Evolutionary conservation across 805 yeast species (phyloP).

Genomic region (Candida berthetii): DNA sequence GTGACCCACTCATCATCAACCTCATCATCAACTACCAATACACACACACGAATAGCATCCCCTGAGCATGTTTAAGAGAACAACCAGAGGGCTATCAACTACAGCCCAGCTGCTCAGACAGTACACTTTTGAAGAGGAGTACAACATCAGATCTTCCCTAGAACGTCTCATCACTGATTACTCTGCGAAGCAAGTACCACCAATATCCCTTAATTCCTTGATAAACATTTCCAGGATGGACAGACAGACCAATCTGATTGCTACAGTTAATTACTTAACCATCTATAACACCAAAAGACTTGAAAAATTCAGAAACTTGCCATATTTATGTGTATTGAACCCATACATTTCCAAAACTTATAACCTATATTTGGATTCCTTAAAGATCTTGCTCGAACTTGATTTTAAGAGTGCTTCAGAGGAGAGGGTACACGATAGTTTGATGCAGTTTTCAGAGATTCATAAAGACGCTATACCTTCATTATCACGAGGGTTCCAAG

Average conservation of each 20-base stretch:
- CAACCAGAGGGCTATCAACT: background rate
- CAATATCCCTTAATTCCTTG: constrained; percentile 44
- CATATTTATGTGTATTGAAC: constrained; percentile 79
- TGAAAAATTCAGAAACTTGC: constrained; percentile 63
- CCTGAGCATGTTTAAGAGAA: too few relatives aligned
- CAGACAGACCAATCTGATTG: constrained; percentile 31
- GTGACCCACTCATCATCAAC: too few relatives aligned
- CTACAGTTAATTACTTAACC: constrained; percentile 50
- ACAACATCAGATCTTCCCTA: constrained; percentile 49
- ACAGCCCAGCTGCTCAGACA: background rate
- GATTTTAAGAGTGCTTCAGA: constrained; percentile 43
- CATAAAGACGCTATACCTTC: constrained; percentile 84
- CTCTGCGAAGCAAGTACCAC: constrained; percentile 45
- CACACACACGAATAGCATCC: too few relatives aligned
- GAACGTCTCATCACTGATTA: constrained; percentile 55
- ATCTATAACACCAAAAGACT: constrained; percentile 67
- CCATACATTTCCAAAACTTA: constrained; percentile 81
- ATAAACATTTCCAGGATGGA: constrained; percentile 32
- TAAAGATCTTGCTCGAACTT: constrained; percentile 41
- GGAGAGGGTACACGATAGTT: constrained; percentile 40
- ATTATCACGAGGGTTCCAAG: constrained; percentile 77
- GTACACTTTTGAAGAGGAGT: constrained; percentile 39
- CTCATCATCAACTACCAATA: too few relatives aligned
- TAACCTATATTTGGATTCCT: constrained; percentile 64
- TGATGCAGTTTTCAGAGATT: constrained; percentile 56